These are phyloP conservation scores for Pezicula carpinea DNA, from an alignment of 2,329 filamentous ascomycete species.

Conservation along the genomic window DNA sequence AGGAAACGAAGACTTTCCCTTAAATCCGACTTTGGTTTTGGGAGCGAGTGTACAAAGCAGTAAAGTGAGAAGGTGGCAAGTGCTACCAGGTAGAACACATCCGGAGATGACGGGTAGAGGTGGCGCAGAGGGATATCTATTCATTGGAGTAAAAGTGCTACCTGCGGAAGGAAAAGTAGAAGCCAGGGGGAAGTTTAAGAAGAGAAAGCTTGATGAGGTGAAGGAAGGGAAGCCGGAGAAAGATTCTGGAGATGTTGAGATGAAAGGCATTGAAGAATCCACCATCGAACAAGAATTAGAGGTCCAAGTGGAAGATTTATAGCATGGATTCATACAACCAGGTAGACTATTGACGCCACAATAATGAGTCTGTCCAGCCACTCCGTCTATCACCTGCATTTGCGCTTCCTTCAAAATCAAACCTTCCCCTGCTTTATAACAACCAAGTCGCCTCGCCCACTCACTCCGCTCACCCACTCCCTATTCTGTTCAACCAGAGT, in stretches of 20 bases:
- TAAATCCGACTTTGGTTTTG: slow-evolving; percentile 82
- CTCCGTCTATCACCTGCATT: no score
- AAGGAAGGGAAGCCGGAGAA: neutral
- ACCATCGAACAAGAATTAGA: no score
- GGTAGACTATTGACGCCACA: no score
- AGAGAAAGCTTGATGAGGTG: neutral
- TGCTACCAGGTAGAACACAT: slow-evolving; percentile 86
- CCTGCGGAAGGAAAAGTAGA: slow-evolving; percentile 77
- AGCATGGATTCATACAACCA: no score
- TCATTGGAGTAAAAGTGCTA: slow-evolving; percentile 76
- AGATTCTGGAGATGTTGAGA: neutral
- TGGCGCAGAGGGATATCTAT: slow-evolving; percentile 85
- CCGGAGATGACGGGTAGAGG: slow-evolving; percentile 88
- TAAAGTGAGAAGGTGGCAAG: slow-evolving; percentile 78
- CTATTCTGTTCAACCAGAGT: no score
- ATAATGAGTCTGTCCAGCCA: no score
- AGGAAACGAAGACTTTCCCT: slow-evolving; percentile 70
- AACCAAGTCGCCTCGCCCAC: no score
- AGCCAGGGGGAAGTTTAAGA: slow-evolving; percentile 68
- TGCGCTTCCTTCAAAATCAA: no score
- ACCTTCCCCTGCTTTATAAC: no score
- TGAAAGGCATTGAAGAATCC: neutral
- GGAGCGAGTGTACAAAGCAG: slow-evolving; percentile 78
- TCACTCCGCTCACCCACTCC: no score
- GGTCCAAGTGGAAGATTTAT: no score